phyloP scores from a whole-genome alignment of 2,329 filamentous ascomycete genomes.

The Aquanectria penicillioides region DNA sequence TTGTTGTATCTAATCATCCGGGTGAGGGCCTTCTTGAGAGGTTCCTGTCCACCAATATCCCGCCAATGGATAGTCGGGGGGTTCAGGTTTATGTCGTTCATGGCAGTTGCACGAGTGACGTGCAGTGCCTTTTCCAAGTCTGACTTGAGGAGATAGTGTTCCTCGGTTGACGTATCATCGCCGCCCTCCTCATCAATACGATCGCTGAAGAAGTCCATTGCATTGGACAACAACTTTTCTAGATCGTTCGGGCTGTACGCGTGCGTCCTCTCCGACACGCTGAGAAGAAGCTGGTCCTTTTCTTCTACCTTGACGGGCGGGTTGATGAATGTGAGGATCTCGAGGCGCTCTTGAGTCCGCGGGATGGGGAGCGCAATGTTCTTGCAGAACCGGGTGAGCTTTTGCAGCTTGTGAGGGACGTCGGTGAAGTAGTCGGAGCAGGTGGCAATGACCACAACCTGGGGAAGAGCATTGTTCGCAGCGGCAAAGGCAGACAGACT shows the following conservation, averaged over 20 bases:
- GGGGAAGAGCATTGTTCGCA: constrained; percentile 53
- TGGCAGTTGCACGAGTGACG: constrained; percentile 80
- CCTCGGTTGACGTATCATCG: constrained; percentile 16
- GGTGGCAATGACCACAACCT: constrained; percentile 79
- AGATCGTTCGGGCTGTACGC: constrained; percentile 88
- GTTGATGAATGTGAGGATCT: constrained; percentile 75
- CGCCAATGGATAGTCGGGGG: constrained; percentile 87
- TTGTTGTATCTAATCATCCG: constrained; percentile 58
- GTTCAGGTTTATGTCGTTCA: constrained; percentile 89
- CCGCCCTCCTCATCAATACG: constrained; percentile 37
- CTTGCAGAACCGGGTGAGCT: constrained; percentile 69
- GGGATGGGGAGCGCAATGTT: constrained; percentile 83
- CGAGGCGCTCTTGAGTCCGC: constrained; percentile 73
- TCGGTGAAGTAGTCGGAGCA: constrained; percentile 77
- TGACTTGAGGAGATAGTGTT: constrained; percentile 48
- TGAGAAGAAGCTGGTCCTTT: constrained; percentile 62
- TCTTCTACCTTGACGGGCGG: constrained; percentile 58
- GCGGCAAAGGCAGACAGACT: constrained; percentile 55
- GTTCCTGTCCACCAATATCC: constrained; percentile 86
- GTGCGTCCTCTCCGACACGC: constrained; percentile 80
- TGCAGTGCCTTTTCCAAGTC: constrained; percentile 75
- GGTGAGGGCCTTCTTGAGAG: constrained; percentile 72
- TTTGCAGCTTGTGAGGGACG: constrained; percentile 75
- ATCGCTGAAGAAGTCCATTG: constrained; percentile 41
- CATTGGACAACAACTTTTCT: constrained; percentile 63